These are phyloP conservation scores for Shiraia bambusicola DNA, from an alignment of 2,329 filamentous ascomycete genomes.

Conservation along the genomic window DNA sequence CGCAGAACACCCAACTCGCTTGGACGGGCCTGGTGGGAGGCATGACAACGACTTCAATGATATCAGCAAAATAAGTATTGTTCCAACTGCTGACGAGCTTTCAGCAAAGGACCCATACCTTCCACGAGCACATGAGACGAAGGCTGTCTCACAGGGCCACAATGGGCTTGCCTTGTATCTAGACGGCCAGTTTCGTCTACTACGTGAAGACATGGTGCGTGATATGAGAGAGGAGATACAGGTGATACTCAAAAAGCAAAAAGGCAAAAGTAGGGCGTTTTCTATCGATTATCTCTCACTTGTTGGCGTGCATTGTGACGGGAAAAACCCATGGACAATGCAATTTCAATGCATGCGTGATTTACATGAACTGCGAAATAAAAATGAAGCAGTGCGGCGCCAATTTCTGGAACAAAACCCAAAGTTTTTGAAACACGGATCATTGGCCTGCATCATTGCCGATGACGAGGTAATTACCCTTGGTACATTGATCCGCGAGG, in stretches of 20 bases:
- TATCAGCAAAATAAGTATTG: slow-evolving; percentile 61
- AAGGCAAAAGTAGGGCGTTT: slow-evolving; percentile 51
- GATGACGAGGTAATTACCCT: not conserved
- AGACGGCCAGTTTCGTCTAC: slow-evolving; percentile 68
- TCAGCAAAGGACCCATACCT: slow-evolving; percentile 47
- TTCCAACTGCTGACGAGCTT: slow-evolving; percentile 65
- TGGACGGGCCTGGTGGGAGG: slow-evolving; percentile 57
- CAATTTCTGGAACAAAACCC: no score
- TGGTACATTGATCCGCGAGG: not conserved
- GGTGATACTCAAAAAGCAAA: slow-evolving; percentile 48
- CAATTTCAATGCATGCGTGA: no score
- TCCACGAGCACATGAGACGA: slow-evolving; percentile 57
- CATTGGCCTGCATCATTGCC: not conserved
- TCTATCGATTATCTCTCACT: slow-evolving; percentile 34
- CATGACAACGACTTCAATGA: slow-evolving; percentile 69
- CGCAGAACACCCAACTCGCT: no score
- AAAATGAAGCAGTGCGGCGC: no score
- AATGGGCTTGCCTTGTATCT: slow-evolving; percentile 53
- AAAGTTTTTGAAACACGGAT: no score
- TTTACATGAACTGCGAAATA: no score
- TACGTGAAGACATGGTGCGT: slow-evolving; percentile 67
- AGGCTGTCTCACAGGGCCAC: slow-evolving; percentile 42
- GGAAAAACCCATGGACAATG: no score
- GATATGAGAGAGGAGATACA: slow-evolving; percentile 63
- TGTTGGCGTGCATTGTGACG: no score